Percentiles rank a stretch among this genome's conserved stretches.
Conservation (phyloP, 306 rosid genomes). For the Gillenia trifoliata region DNA sequence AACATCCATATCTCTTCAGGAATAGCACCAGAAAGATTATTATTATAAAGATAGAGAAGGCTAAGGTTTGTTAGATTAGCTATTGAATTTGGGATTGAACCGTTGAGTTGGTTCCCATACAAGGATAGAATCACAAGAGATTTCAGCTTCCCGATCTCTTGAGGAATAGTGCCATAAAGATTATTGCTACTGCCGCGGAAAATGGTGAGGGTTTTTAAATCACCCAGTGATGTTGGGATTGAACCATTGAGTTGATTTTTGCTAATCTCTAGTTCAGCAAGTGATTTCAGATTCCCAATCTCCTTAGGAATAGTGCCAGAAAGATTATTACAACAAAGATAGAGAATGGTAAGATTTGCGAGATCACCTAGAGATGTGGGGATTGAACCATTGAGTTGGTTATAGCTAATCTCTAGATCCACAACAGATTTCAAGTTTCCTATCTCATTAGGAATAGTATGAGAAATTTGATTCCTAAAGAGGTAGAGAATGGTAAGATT, state of each 20-base stretch:
- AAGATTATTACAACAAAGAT: too few species aligned
- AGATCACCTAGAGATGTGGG: too few species aligned
- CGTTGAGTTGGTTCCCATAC: not conserved
- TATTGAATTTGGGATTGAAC: not conserved
- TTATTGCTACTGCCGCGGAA: not conserved
- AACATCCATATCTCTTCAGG: too few species aligned
- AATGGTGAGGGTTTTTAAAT: too few species aligned
- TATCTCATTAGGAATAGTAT: too few species aligned
- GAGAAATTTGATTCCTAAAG: not conserved
- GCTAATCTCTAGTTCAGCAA: too few species aligned
- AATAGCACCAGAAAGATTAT: not conserved
- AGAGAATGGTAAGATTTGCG: too few species aligned
- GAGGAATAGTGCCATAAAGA: slow-evolving; percentile 2
- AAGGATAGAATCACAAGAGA: not conserved
- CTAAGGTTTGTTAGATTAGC: not conserved
- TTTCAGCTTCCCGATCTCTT: slow-evolving; percentile 2
- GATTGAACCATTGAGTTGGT: not conserved
- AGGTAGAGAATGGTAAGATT: not conserved
- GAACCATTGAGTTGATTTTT: too few species aligned
- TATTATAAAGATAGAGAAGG: too few species aligned
- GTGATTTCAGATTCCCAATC: too few species aligned
- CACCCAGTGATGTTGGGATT: too few species aligned
- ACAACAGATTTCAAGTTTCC: not conserved
- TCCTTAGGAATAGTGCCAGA: too few species aligned
- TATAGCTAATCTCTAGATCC: not conserved